Conservation (phyloP, 805 yeast species). For the Ogataea ramenticola region DNA sequence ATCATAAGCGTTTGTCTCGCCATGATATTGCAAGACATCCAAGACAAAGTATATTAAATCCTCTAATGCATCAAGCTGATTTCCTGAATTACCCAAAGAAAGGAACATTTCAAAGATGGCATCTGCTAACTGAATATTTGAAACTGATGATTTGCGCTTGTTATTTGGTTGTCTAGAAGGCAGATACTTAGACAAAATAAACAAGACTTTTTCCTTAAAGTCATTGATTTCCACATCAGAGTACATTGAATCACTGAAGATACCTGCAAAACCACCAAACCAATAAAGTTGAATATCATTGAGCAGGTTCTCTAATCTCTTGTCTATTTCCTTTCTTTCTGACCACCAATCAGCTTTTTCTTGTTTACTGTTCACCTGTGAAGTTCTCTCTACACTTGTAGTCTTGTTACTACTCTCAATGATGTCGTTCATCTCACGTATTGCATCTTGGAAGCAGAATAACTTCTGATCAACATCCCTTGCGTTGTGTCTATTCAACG, state of each 20-base stretch:
- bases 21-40: conserved; percentile 54
- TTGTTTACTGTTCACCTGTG: conserved; percentile 44
- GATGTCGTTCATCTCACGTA: conserved; percentile 39
- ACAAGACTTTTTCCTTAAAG: conserved; percentile 32
- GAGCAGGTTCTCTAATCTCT: conserved; percentile 45
- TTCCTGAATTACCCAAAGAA: neutral
- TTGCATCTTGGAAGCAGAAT: conserved; percentile 38
- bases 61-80: conserved; percentile 29
- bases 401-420: conserved; percentile 56
- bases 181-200: conserved; percentile 34
- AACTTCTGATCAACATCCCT: conserved; percentile 36
- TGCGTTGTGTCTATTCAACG: conserved; percentile 43
- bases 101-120: conserved; percentile 45
- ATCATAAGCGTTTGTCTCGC: conserved; percentile 58
- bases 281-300: conserved; percentile 52
- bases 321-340: conserved; percentile 54
- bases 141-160: neutral
- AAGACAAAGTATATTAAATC: conserved; percentile 58
- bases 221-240: conserved; percentile 17
- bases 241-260: conserved; percentile 37
- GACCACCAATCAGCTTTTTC: conserved; percentile 78
- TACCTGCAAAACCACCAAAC: conserved; percentile 71
- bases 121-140: conserved; percentile 30
- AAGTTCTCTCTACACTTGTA: conserved; percentile 47
- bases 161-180: conserved; percentile 22